These are phyloP conservation scores for Pholiota microspora DNA, from an alignment of 768 basidiomycete species.

Conservation along the genomic window DNA sequence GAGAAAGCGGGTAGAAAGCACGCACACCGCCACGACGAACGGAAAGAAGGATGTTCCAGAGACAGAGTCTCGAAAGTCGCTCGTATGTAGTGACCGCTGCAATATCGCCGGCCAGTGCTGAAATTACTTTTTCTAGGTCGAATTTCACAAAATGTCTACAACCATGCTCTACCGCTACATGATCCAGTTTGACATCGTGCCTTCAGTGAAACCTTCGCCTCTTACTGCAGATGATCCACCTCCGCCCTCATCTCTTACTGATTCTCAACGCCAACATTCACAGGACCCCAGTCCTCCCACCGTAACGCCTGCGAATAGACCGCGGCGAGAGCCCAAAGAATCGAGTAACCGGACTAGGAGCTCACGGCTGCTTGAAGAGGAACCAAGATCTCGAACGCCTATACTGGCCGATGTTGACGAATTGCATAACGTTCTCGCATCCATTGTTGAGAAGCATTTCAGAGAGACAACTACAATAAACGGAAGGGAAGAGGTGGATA, in stretches of 20 bases:
- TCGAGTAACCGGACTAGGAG: slow-evolving; percentile 58
- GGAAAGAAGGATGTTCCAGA: slow-evolving; percentile 34
- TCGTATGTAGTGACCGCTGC: slow-evolving; percentile 32
- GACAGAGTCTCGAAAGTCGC: slow-evolving; percentile 37
- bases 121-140: slow-evolving; percentile 46
- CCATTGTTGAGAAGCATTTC: slow-evolving; percentile 74
- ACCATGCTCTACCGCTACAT: slow-evolving; percentile 70
- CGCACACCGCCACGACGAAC: slow-evolving; percentile 22
- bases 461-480: slow-evolving; percentile 48
- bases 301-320: slow-evolving; percentile 65
- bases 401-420: slow-evolving; percentile 71
- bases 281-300: slow-evolving; percentile 52
- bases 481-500: slow-evolving; percentile 73
- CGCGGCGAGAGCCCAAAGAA: slow-evolving; percentile 67
- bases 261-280: slow-evolving; percentile 42
- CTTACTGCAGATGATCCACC: slow-evolving; percentile 67
- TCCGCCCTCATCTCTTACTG: slow-evolving; percentile 58
- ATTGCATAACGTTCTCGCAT: slow-evolving; percentile 63
- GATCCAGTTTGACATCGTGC: slow-evolving; percentile 69
- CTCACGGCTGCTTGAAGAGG: slow-evolving; percentile 72
- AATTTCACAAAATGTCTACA: slow-evolving; percentile 70
- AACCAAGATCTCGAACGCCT: slow-evolving; percentile 50
- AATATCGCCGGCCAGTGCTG: slow-evolving; percentile 1
- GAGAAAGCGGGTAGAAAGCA: slow-evolving; percentile 63
- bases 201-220: slow-evolving; percentile 69